phyloP scores from a whole-genome alignment of 805 yeast genomes.

The Monosporozyma servazzii region DNA sequence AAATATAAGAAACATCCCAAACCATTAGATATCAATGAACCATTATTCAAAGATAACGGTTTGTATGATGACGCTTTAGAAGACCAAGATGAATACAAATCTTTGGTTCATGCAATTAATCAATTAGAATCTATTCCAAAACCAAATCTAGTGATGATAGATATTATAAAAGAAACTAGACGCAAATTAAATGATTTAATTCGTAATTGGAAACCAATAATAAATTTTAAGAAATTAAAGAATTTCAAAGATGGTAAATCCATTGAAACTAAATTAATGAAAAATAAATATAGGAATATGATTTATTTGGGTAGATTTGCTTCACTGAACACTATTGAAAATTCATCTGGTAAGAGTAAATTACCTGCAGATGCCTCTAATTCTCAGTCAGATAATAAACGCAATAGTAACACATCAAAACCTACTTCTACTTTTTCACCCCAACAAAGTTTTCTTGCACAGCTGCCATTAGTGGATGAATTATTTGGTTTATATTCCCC shows the following conservation, averaged over 20 bases:
- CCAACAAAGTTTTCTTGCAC: conserved; percentile 5
- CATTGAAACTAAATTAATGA: conserved; percentile 24
- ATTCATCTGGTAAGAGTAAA: neutral
- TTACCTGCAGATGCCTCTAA: neutral
- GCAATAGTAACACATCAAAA: neutral
- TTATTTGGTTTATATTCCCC: conserved; percentile 25
- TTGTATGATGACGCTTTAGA: conserved; percentile 18
- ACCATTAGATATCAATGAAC: neutral
- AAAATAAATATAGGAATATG: conserved; percentile 18
- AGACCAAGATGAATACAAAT: conserved; percentile 10
- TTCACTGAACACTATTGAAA: conserved; percentile 1
- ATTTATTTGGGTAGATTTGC: conserved; percentile 20
- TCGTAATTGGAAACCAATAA: conserved; percentile 16
- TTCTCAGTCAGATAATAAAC: neutral
- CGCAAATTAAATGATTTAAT: conserved; percentile 10
- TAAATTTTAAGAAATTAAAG: conserved; percentile 9
- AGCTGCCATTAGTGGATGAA: conserved; percentile 24
- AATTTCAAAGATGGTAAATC: conserved; percentile 11
- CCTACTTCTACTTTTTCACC: neutral
- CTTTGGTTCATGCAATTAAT: conserved; percentile 12
- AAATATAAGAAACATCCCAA: neutral
- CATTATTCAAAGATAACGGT: neutral
- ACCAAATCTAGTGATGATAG: conserved; percentile 4
- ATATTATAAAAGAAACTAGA: conserved; percentile 13
- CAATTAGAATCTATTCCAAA: conserved; percentile 10